Conservation (phyloP, 805 yeast genomes). For the Isabelozyma heimii region DNA sequence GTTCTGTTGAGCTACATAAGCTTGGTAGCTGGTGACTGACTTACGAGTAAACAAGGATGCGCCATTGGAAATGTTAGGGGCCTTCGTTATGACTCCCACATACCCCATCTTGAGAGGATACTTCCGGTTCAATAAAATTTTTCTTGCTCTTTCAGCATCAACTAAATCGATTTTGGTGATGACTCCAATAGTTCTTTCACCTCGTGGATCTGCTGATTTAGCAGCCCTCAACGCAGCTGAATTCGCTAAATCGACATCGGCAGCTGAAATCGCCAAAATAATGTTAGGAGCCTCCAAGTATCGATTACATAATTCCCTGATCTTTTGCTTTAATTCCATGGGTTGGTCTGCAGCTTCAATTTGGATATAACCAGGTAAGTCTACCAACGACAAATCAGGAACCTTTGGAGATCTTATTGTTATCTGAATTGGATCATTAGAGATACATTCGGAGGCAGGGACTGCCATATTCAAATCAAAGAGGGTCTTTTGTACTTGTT, state of each 20-base stretch:
- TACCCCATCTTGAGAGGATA: constrained; percentile 96
- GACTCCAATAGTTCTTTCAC: constrained; percentile 95
- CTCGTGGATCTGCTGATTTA: constrained; percentile 84
- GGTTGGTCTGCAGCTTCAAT: constrained; percentile 98
- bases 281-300: constrained; percentile 91
- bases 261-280: constrained; percentile 93
- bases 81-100: constrained; percentile 93
- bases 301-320: constrained; percentile 75
- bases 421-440: constrained; percentile 90
- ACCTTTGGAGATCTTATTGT: constrained; percentile 87
- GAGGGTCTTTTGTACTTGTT: constrained; percentile 82
- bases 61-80: constrained; percentile 46
- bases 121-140: constrained; percentile 67
- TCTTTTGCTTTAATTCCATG: constrained; percentile 70
- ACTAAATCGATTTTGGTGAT: constrained; percentile 92
- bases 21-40: constrained; percentile 49
- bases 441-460: constrained; percentile 78
- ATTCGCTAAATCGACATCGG: constrained; percentile 96
- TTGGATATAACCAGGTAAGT: constrained; percentile 96
- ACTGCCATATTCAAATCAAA: constrained; percentile 91
- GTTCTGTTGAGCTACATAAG: constrained; percentile 65
- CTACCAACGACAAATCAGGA: constrained; percentile 89
- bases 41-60: constrained; percentile 47
- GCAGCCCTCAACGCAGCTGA: constrained; percentile 93
- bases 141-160: constrained; percentile 67